Base-by-base conservation (phyloP, 2,329 filamentous ascomycete genomes). In the Aureobasidium lini region DNA sequence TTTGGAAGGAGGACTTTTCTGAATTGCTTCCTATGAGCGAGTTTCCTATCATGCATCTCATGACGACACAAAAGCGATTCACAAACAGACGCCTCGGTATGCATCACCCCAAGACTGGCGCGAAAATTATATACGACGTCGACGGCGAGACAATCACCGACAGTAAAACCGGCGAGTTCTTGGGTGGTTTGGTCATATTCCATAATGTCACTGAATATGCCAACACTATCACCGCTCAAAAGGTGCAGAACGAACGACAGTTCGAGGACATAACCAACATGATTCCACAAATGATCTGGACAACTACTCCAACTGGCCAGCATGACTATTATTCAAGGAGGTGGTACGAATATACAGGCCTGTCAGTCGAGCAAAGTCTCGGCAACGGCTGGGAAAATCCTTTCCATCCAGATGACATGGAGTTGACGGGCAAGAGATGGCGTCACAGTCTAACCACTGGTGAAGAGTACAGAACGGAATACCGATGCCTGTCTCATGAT, bases 341-440 rank as follows among this genome's bases (percentile, higher is more conserved):
- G n/a, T 93, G 88, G 87, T 89, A 89, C 66, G 81, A 83, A n/a
- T 92, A 89, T 66, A 92, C 89, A 0, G 87, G 89, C 0, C 72
- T 90, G 28, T 79, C 78, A 0, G 76, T 79, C 9, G 82, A 87
- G 46, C 76, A 85, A 9, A 88, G 84, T 29, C 64, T 87, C 2
- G 87, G 87, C 0, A 67, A 76, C 32, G 81, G 80, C 1, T 90
- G 87, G 86, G 75, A 77, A 65, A 73, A 77, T 3, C 79, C 84
- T 0, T 87, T 90, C 63, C 88, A 91, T 65, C 81, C 82, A 0
- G 88, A 91, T 31, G 88, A 92, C 63, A 76, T 87, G 70, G 65
- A 73, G 0, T 75, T 79, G n/a, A 80, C 83, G 0, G 66, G 68
- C 2, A 76, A 76, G 46, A 74, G 77, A 58, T 92, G 87, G 88